Percentiles rank a stretch among this genome's conserved stretches.
phyloP scores from a whole-genome alignment of 139 green algal species.

The Zygnema cylindricum region DNA sequence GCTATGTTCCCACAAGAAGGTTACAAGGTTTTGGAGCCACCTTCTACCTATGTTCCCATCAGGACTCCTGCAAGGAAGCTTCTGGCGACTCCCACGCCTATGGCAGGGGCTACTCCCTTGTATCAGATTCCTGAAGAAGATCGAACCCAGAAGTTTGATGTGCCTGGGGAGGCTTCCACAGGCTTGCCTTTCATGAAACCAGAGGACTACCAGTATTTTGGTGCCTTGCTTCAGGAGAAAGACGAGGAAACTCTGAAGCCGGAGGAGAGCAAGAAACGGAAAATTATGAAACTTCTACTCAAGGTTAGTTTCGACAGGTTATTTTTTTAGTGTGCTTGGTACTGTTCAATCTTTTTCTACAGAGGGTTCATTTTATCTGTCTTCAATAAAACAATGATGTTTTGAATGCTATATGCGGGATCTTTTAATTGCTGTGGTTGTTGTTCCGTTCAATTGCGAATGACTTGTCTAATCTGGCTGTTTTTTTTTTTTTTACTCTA shows the following conservation, averaged over 20 bases:
- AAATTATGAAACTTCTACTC: slow-evolving; percentile 99
- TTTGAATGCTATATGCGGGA: too few relatives aligned
- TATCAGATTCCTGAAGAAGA: slow-evolving; percentile 91
- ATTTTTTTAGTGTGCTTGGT: too few relatives aligned
- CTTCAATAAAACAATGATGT: too few relatives aligned
- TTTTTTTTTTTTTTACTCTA: not conserved
- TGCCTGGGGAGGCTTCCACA: slow-evolving; percentile 72
- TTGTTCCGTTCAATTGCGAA: too few relatives aligned
- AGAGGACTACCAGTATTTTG: slow-evolving; percentile 97
- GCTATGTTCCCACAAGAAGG: slow-evolving; percentile 90
- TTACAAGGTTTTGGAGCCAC: slow-evolving; percentile 86
- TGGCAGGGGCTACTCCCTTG: slow-evolving; percentile 73
- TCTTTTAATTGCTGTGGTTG: too few relatives aligned
- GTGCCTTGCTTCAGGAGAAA: slow-evolving; percentile 83
- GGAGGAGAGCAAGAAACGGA: slow-evolving; percentile 95
- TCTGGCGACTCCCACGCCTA: slow-evolving; percentile 89
- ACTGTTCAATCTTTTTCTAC: too few relatives aligned
- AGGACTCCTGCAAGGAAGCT: slow-evolving; percentile 92
- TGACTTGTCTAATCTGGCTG: too few relatives aligned
- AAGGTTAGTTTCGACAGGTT: slow-evolving; percentile 79
- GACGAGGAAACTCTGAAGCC: slow-evolving; percentile 88
- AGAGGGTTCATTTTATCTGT: too few relatives aligned
- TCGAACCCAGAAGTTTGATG: slow-evolving; percentile 77
- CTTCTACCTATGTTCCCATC: slow-evolving; percentile 89
- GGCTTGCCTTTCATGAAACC: slow-evolving; percentile 95